These are phyloP conservation scores for Tuber brumale DNA, from an alignment of 495 filamentous ascomycete species.

Conservation along the genomic window DNA sequence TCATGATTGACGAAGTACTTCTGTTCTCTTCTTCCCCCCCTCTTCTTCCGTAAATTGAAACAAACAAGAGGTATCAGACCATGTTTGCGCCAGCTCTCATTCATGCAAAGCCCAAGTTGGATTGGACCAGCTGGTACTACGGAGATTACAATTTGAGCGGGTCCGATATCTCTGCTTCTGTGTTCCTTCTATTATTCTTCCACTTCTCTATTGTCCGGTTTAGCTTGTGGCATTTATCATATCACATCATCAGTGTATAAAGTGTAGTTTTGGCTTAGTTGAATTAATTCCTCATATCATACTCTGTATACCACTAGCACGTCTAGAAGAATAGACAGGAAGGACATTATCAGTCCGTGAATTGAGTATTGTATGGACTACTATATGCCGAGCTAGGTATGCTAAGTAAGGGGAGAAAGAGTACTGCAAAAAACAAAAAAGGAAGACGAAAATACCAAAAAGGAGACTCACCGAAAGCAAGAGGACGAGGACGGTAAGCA, in stretches of 20 bases:
- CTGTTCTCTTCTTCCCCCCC: not conserved
- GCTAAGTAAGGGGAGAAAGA: not conserved
- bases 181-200: not conserved
- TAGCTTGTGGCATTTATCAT: not conserved
- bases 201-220: not conserved
- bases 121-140: not conserved
- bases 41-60: not conserved
- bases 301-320: not conserved
- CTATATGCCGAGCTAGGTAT: not conserved
- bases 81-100: not conserved
- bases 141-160: not conserved
- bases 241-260: not conserved
- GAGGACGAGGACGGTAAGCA: not conserved
- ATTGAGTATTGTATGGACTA: not conserved
- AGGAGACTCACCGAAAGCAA: constrained; percentile 7
- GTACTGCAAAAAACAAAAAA: constrained; percentile 13
- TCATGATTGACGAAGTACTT: not conserved
- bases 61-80: not conserved
- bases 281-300: not conserved
- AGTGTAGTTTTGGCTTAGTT: not conserved
- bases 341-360: not conserved
- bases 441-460: not conserved
- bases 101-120: not conserved
- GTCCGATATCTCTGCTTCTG: not conserved
- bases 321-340: not conserved